Evolutionary conservation across 257 asterid genomes (phyloP).

Genomic region (Mitragyna speciosa): DNA sequence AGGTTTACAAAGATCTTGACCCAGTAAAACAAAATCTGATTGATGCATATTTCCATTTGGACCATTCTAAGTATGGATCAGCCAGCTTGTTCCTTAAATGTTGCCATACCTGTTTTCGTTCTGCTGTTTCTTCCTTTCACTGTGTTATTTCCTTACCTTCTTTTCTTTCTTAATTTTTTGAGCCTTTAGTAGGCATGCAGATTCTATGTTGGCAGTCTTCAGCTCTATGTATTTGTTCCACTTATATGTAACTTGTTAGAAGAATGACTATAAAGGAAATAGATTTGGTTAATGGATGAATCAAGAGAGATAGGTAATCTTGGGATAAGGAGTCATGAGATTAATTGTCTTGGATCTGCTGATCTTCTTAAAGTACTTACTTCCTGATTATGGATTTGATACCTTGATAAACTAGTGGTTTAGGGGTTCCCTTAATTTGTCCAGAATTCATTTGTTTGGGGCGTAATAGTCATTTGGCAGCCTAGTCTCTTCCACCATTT

Average conservation of each 20-base stretch:
- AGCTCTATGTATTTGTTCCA: background rate
- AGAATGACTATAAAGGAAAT: background rate
- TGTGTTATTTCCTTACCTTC: background rate
- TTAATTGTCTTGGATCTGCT: background rate
- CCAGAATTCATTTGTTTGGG: too few relatives aligned
- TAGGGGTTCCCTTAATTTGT: background rate
- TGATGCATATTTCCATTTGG: background rate
- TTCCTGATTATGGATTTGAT: background rate
- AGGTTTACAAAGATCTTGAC: too few relatives aligned
- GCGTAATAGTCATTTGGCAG: background rate
- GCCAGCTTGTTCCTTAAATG: background rate
- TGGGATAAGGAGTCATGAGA: background rate
- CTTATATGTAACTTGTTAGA: background rate
- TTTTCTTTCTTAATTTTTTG: background rate
- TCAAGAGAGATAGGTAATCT: background rate
- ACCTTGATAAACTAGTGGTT: background rate
- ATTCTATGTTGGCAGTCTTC: background rate
- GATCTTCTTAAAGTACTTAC: background rate
- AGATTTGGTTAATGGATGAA: background rate
- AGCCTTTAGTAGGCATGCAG: background rate
- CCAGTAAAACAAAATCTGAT: background rate
- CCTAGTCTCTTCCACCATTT: background rate
- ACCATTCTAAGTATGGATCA: background rate
- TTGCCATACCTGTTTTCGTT: background rate
- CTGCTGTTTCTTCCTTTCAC: background rate